phyloP scores from a whole-genome alignment of 2,329 filamentous ascomycete genomes.

The Calonectria montana region DNA sequence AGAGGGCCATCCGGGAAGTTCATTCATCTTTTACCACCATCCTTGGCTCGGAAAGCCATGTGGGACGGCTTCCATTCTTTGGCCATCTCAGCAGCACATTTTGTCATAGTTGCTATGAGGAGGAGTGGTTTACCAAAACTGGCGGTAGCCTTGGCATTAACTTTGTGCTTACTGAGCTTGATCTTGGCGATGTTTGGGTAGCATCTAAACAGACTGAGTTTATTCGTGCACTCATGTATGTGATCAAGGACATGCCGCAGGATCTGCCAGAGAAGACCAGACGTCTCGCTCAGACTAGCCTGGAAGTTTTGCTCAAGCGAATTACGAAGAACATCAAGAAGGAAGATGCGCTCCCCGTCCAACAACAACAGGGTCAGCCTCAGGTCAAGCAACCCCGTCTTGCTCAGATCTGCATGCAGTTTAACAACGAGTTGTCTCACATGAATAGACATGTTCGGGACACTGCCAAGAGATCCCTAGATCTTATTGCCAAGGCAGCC shows the following conservation, averaged over 20 bases:
- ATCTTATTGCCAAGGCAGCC: conserved; percentile 82
- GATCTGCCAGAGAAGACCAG: conserved; percentile 93
- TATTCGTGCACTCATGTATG: conserved; percentile 90
- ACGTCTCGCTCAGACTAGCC: conserved; percentile 82
- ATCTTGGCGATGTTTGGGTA: conserved; percentile 87
- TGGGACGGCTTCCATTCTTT: conserved; percentile 86
- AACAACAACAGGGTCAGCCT: conserved; percentile 56
- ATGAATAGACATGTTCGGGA: conserved; percentile 96
- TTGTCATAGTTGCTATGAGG: conserved; percentile 94
- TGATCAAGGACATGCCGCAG: conserved; percentile 97
- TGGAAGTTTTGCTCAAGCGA: conserved; percentile 81
- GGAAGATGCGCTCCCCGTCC: conserved; percentile 68
- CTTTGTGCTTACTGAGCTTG: conserved; percentile 84
- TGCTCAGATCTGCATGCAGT: conserved; percentile 81
- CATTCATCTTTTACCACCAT: conserved; percentile 82
- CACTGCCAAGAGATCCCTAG: conserved; percentile 83
- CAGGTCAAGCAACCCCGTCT: conserved; percentile 69
- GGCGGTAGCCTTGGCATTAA: conserved; percentile 92
- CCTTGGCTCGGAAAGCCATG: conserved; percentile 78
- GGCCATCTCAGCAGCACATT: conserved; percentile 84
- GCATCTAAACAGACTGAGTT: conserved; percentile 86
- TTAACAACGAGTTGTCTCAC: conserved; percentile 90
- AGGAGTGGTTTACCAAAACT: conserved; percentile 99
- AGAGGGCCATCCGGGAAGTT: conserved; percentile 81
- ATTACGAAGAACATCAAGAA: conserved; percentile 85